These are phyloP conservation scores for Fusarium sublunatum DNA, from an alignment of 2,329 filamentous ascomycete genomes.

Conservation along the genomic window DNA sequence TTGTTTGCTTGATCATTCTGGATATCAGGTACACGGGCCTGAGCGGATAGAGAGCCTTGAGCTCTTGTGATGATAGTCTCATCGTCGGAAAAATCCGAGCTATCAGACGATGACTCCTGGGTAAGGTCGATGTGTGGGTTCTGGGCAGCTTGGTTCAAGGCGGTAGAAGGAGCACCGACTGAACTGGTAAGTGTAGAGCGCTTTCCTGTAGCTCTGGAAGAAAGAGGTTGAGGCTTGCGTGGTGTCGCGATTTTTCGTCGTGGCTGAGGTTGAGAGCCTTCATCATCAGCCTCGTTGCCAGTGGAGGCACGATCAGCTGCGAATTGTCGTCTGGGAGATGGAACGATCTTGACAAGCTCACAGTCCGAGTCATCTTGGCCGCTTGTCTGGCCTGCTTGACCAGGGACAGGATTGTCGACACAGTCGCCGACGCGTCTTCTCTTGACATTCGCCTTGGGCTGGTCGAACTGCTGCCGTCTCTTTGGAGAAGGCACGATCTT, in stretches of 20 bases:
- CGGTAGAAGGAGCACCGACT: neutral
- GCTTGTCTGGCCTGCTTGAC: neutral
- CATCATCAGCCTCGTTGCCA: constrained; percentile 14
- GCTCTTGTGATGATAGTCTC: neutral
- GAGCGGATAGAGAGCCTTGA: neutral
- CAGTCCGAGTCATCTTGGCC: constrained; percentile 10
- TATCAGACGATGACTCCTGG: constrained; percentile 15
- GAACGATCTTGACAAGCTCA: constrained; percentile 10
- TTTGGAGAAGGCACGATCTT: constrained; percentile 27
- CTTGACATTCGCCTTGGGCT: constrained; percentile 16
- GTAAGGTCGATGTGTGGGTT: constrained; percentile 22
- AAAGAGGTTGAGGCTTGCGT: neutral
- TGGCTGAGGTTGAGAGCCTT: neutral
- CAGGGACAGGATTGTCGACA: neutral
- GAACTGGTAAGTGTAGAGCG: neutral
- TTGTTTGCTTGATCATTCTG: neutral
- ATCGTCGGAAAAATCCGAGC: constrained; percentile 26
- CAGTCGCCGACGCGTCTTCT: constrained; percentile 23
- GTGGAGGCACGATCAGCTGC: neutral
- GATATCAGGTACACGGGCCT: neutral
- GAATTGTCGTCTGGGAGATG: constrained; percentile 10
- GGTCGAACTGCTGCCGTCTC: constrained; percentile 4
- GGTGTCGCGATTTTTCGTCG: constrained; percentile 6
- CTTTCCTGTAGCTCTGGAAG: neutral
- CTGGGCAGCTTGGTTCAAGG: neutral